Evolutionary conservation across 306 rosid genomes (phyloP), one percentile per base, ranked within the genome.

Genomic region (Delonix regia): DNA sequence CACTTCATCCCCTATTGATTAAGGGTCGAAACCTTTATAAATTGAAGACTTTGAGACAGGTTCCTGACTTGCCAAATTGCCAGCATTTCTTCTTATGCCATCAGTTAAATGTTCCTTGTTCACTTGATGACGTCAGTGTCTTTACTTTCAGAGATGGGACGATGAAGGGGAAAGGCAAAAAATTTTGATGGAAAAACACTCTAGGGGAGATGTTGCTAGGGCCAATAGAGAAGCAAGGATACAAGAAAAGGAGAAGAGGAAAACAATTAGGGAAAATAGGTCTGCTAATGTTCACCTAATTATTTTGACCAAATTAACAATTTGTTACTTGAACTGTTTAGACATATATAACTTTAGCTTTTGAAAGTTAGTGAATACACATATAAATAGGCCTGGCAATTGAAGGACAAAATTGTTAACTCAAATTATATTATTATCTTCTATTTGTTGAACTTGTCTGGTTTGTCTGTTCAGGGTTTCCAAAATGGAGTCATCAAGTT

Each of bases 21-120:
- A 92, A 95, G 87, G 99, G 99, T 67, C 88, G 99, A 78, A 92
- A 95, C 77, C 97, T 94, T 77, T 94, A 92, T 75, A 83, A 90
- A 78, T 45, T 92, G 83, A 90, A 88, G 86, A 95, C 98, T 75
- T 55, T 89, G 87, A 89, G 99, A 95, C 97, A 92, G 98, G 98
- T 94, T 33, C 63, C 65, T 69, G 45, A n/a, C n/a, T 33, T 66
- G n/a, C n/a, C n/a, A n/a, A n/a, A n/a, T 51, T 11, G 48, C 41
- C 51, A 60, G 10, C 68, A 53, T 69, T 73, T 42, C 80, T 71
- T 68, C 75, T 72, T 45, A 60, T 65, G 49, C 69, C 78, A 52
- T 53, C 61, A 27, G 38, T 69, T 68, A 12, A 30, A 33, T 63
- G 65, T 34, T 71, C 33, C 55, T 9, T 74, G n/a, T 76, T 80